Percentiles rank a stretch among this genome's conserved stretches.
phyloP scores from a whole-genome alignment of 2,329 filamentous ascomycete species.

The Pseudogymnoascus sp. region DNA sequence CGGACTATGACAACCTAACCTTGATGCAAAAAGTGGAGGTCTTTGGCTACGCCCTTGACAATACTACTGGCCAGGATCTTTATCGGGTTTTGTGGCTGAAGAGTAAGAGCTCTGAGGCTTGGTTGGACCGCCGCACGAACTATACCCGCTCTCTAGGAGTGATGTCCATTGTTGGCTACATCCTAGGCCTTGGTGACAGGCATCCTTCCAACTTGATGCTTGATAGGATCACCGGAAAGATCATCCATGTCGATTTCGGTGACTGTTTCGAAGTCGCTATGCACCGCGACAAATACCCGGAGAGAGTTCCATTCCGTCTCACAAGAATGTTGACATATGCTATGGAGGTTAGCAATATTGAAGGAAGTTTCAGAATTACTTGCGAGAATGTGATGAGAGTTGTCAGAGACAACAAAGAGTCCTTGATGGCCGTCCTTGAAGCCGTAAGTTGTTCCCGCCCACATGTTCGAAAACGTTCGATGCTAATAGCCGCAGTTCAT shows the following conservation, averaged over 20 bases:
- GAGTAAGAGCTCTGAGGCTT: conserved; percentile 95
- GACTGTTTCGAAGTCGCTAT: conserved; percentile 99
- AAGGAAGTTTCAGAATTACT: conserved; percentile 95
- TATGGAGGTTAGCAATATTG: conserved; percentile 99
- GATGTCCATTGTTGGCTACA: conserved; percentile 99
- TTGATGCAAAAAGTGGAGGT: conserved; percentile 99
- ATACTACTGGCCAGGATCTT: conserved; percentile 96
- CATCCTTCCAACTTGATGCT: conserved; percentile 98
- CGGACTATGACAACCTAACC: conserved; percentile 96
- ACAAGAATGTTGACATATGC: conserved; percentile 99
- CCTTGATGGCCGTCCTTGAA: conserved; percentile 95
- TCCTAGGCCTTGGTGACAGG: conserved; percentile 89
- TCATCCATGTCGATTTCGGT: conserved; percentile 98
- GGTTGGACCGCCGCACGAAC: conserved; percentile 96
- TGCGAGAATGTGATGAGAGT: conserved; percentile 99
- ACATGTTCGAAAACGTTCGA: conserved; percentile 13
- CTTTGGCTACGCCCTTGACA: conserved; percentile 97
- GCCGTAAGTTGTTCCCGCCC: conserved; percentile 59
- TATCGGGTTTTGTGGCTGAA: conserved; percentile 98
- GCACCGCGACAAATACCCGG: conserved; percentile 98
- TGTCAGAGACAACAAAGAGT: conserved; percentile 93
- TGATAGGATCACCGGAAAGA: conserved; percentile 90
- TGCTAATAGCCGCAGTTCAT: conserved; percentile 65
- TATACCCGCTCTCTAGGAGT: conserved; percentile 95
- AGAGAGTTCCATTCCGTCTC: conserved; percentile 93